Base-by-base conservation (phyloP, 164 flowering plant species). In the Liquidambar formosana region DNA sequence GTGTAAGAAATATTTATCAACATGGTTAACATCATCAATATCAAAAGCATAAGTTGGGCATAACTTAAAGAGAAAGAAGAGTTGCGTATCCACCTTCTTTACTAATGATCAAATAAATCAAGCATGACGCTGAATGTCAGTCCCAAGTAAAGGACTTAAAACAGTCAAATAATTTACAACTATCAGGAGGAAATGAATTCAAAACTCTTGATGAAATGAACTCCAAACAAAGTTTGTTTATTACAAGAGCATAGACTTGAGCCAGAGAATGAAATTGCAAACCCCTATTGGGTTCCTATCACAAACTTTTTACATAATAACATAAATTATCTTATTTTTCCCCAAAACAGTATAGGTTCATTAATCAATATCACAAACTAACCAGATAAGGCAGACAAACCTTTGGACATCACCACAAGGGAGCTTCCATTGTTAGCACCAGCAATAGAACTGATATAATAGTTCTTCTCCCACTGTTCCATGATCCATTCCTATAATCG, bases 391-490 rank as follows among this genome's bases (percentile, higher is more conserved):
- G 62, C 18, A 68, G 45, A 60, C 81, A 61, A 60, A 92, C 97
- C 97, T 90, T 87, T 92, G 43, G 97, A 92, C 95, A 92, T 92
- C 71, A 92, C 97, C 44, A 92, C 95, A 72, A 92, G 85, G 61
- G 97, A 92, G 75, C 91, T 89, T 67, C 97, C 97, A 75, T 86
- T 88, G 74, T 67, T 81, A 43, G 89, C 80, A 71, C 97, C 97
- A 69, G 95, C 97, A 79, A 92, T 80, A 43, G 95, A 78, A 69
- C 90, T 92, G 45, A 92, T 92, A 79, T 90, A 92, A 68, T 74
- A 92, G 75, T 86, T 88, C 80, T 86, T 89, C 69, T 88, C 97
- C 97, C 97, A 92, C 52, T 92, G 95, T 71, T 92, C 95, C 95
- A 89, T 88, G 25, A 92, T 92, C 97, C 97, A 92, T 63, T 88